These are phyloP conservation scores for Tylopilus rubrobrunneus DNA, from an alignment of 768 basidiomycete genomes.

Conservation along the genomic window DNA sequence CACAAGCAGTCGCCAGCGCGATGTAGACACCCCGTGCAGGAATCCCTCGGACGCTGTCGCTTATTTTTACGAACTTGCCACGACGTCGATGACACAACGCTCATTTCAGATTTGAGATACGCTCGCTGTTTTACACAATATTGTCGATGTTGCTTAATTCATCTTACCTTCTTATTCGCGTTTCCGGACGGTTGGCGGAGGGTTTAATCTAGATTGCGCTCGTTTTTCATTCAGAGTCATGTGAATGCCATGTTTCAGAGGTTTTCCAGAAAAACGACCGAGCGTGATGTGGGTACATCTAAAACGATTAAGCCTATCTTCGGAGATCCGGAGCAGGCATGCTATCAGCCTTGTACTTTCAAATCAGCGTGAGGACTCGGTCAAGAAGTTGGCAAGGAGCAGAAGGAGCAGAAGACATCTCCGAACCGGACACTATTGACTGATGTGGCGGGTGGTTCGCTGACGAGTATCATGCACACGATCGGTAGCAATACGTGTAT, in stretches of 20 bases:
- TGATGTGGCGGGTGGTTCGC: no score
- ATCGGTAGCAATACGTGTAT: not conserved
- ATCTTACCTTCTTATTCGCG: constrained; percentile 5
- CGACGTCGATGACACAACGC: constrained; percentile 14
- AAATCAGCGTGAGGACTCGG: not conserved
- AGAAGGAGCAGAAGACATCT: not conserved
- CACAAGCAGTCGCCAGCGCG: constrained; percentile 24
- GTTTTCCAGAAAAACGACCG: not conserved
- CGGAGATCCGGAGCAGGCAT: not conserved
- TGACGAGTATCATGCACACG: not conserved
- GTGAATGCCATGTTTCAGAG: not conserved
- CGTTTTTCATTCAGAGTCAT: constrained; percentile 1
- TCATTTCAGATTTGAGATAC: constrained; percentile 13
- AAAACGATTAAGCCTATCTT: not conserved
- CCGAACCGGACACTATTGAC: not conserved
- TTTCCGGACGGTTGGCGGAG: constrained; percentile 2
- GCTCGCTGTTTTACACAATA: constrained; percentile 4
- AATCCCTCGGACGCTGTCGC: not conserved
- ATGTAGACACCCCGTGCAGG: constrained; percentile 10
- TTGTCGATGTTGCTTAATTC: constrained; percentile 12
- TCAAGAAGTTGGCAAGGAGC: not conserved
- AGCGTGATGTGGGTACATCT: not conserved
- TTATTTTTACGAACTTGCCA: constrained; percentile 1
- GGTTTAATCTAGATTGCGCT: constrained; percentile 7
- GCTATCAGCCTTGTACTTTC: not conserved